These are phyloP conservation scores for Naematelia aurantialba DNA, from an alignment of 768 basidiomycete species.

Conservation along the genomic window DNA sequence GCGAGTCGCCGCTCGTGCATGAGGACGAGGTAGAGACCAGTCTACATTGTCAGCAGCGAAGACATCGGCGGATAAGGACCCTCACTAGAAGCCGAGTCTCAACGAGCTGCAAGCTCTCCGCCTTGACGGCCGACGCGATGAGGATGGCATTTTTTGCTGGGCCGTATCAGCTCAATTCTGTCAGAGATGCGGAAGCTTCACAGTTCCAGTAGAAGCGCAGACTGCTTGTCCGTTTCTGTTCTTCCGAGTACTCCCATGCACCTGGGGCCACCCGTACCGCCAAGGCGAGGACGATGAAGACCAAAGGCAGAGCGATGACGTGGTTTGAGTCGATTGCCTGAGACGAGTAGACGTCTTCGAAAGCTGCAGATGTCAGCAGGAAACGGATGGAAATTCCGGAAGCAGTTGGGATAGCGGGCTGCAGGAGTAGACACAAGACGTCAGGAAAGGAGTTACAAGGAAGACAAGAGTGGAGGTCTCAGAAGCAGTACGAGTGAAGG, in stretches of 20 bases:
- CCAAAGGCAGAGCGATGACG: slow-evolving; percentile 68
- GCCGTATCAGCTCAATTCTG: slow-evolving; percentile 4
- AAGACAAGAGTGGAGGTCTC: background rate
- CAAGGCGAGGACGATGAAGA: slow-evolving; percentile 86
- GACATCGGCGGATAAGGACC: background rate
- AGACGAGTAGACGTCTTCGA: slow-evolving; percentile 15
- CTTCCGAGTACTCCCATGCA: slow-evolving; percentile 69
- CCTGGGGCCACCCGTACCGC: slow-evolving; percentile 82
- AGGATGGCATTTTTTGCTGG: slow-evolving; percentile 76
- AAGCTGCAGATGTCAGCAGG: slow-evolving; percentile 5
- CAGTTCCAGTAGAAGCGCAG: slow-evolving; percentile 91
- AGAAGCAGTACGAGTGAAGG: background rate
- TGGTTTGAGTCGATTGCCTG: slow-evolving; percentile 62
- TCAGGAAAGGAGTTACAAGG: background rate
- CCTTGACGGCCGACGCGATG: slow-evolving; percentile 85
- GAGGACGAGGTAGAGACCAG: slow-evolving; percentile 61
- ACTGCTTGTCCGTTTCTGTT: slow-evolving; percentile 68
- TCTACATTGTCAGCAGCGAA: slow-evolving; percentile 50
- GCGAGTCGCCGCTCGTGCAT: slow-evolving; percentile 59
- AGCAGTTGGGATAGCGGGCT: background rate
- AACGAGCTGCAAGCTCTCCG: slow-evolving; percentile 83
- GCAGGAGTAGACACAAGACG: background rate
- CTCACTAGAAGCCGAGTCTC: slow-evolving; percentile 71
- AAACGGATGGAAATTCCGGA: background rate
- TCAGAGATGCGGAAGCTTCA: slow-evolving; percentile 53